Evolutionary conservation across 345 rosid genomes (phyloP).

Genomic region (Linum tenue): DNA sequence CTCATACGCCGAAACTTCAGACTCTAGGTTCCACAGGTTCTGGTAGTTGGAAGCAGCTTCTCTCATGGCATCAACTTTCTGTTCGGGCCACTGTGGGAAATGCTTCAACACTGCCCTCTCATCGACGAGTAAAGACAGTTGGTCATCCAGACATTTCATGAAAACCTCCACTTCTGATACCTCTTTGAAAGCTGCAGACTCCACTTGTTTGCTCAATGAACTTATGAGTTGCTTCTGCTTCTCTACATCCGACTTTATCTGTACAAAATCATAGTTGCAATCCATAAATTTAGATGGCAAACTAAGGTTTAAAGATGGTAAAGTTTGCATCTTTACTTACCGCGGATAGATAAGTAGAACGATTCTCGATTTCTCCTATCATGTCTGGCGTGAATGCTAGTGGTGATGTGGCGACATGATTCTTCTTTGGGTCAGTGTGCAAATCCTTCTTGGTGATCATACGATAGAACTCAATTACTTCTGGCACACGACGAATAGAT

Average conservation of each 20-base stretch:
- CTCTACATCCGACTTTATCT: conserved; percentile 83
- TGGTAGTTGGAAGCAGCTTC: conserved; percentile 79
- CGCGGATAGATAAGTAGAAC: conserved; percentile 76
- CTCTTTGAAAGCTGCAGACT: conserved; percentile 47
- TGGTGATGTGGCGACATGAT: conserved; percentile 26
- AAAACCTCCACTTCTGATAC: conserved; percentile 68
- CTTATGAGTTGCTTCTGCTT: conserved; percentile 61
- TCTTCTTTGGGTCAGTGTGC: conserved; percentile 36
- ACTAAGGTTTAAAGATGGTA: neutral
- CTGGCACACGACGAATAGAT: conserved; percentile 68
- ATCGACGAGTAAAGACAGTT: conserved; percentile 70
- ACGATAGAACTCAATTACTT: conserved; percentile 79
- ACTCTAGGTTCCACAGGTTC: conserved; percentile 48
- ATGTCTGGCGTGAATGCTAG: conserved; percentile 46
- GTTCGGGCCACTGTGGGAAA: conserved; percentile 87
- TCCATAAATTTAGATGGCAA: neutral
- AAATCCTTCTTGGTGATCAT: conserved; percentile 63
- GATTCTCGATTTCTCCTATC: conserved; percentile 97
- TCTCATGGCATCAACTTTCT: conserved; percentile 72
- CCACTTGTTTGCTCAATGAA: conserved; percentile 60
- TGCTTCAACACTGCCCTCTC: conserved; percentile 97
- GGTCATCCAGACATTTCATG: conserved; percentile 73
- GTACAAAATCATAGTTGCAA: conserved; percentile 10
- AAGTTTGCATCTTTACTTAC: conserved; percentile 39
- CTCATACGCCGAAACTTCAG: conserved; percentile 49